Conservation (phyloP, 2,329 filamentous ascomycete genomes). For the Neofusicoccum ribis region DNA sequence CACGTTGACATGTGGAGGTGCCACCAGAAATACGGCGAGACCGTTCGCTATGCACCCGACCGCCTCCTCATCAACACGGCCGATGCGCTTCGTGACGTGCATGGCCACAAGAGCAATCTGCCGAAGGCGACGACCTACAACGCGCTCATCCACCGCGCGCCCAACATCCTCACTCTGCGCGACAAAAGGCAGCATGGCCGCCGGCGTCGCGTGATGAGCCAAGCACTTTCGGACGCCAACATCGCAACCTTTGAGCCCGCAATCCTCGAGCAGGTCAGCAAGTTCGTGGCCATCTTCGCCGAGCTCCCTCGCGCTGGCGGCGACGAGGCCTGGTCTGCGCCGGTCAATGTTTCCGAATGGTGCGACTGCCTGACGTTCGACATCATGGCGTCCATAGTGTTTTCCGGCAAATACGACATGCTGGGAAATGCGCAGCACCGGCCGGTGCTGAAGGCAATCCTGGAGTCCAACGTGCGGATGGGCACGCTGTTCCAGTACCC, state of each 20-base stretch:
- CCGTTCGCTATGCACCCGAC: slow-evolving; percentile 78
- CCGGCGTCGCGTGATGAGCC: slow-evolving; percentile 48
- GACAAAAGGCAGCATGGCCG: slow-evolving; percentile 48
- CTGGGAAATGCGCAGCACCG: slow-evolving; percentile 43
- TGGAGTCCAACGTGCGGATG: slow-evolving; percentile 27
- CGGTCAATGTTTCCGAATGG: neutral
- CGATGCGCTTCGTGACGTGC: slow-evolving; percentile 41
- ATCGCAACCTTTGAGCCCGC: slow-evolving; percentile 33
- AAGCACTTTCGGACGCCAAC: slow-evolving; percentile 48
- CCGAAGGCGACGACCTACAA: slow-evolving; percentile 23
- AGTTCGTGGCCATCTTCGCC: slow-evolving; percentile 2
- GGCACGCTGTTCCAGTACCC: slow-evolving; percentile 10
- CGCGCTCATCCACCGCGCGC: slow-evolving; percentile 42
- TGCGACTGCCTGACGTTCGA: slow-evolving; percentile 45
- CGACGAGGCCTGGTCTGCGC: neutral
- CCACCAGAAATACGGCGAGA: slow-evolving; percentile 68
- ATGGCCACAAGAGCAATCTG: slow-evolving; percentile 5
- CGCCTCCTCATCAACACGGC: slow-evolving; percentile 75
- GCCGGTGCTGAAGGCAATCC: slow-evolving; percentile 45
- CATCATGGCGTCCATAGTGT: slow-evolving; percentile 52
- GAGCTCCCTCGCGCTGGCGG: neutral
- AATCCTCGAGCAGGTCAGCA: slow-evolving; percentile 7
- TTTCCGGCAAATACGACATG: slow-evolving; percentile 48
- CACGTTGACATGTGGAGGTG: slow-evolving; percentile 71
- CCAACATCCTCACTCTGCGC: slow-evolving; percentile 46